Evolutionary conservation across 345 rosid genomes (phyloP), one percentile per base, ranked within the genome.

Genomic region (Cochlearia excelsa): DNA sequence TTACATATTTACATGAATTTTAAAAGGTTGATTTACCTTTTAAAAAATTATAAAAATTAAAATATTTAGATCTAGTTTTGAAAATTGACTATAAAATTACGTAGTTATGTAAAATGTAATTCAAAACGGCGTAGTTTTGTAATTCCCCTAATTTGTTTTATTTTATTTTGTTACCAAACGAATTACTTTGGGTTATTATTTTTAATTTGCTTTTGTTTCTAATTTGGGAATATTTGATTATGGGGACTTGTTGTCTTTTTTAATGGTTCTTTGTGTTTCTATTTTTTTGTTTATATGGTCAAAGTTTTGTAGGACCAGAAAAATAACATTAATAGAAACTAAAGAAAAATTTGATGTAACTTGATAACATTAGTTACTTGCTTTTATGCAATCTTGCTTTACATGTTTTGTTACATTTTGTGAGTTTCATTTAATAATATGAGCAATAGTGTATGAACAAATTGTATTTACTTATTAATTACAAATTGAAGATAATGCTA

Each of bases 171-270:
- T 16, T 16, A 16, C 23, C 23, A 16, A 16, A 16, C 23, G 0
- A 16, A 16, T 16, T 16, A 16, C 23, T 16, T 16, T 16, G 0
- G 23, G 23, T 16, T 16, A 16, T 16, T 16, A 16, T 16, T 16
- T 33, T 33, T 0, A 5, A 33, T 33, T 33, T 1, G 0, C 5
- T 33, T 33, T 33, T 33, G 35, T 33, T 3, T 33, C 35, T 2
- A 30, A 40, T 63, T 46, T 11, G 42, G 4, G 74, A 61, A 61
- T 48, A 47, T 69, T 62, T 68, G 31, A 53, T 42, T 33, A 30
- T 59, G 0, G n/a, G 46, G 26, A 46, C 53, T 4, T 52, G 48
- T 51, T 58, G 28, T 57, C 26, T 29, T 30, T 16, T 59, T 51
- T 30, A 59, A 16, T 29, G n/a, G 2, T 46, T 69, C 57, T 61